A percentile compares a stretch with the other conserved stretches of the same genome.
Evolutionary conservation across 805 yeast genomes (phyloP).

Genomic region (Candida krabiensis): DNA sequence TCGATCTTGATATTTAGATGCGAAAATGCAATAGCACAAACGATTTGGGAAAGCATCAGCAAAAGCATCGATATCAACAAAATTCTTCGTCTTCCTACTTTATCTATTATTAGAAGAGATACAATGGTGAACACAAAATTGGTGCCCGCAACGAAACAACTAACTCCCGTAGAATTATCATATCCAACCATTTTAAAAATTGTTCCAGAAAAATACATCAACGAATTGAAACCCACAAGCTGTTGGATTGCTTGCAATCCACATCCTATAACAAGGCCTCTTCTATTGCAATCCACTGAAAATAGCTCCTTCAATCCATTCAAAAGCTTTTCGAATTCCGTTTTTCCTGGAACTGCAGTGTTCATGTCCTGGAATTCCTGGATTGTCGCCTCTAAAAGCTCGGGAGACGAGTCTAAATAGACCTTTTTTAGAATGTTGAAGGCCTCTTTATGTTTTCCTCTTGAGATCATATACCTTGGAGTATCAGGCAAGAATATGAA

Average conservation of each 20-base stretch:
- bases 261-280: conserved; percentile 55
- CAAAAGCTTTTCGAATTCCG: conserved; percentile 21
- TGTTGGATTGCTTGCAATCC: conserved; percentile 60
- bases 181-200: conserved; percentile 55
- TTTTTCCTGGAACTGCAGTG: conserved; percentile 32
- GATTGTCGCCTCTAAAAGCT: conserved; percentile 41
- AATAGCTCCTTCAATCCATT: conserved; percentile 44
- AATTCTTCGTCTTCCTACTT: conserved; percentile 51
- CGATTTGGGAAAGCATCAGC: conserved; percentile 42
- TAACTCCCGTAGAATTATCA: conserved; percentile 51
- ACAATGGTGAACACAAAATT: conserved; percentile 52
- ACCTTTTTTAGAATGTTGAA: conserved; percentile 38
- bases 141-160: conserved; percentile 55
- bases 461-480: conserved; percentile 51
- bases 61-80: conserved; percentile 47
- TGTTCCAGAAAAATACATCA: conserved; percentile 57
- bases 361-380: conserved; percentile 38
- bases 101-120: conserved; percentile 49
- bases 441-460: conserved; percentile 41
- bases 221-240: conserved; percentile 56
- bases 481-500: conserved; percentile 54
- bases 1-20: conserved; percentile 39
- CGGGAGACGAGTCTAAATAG: conserved; percentile 38
- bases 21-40: conserved; percentile 54
- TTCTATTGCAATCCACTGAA: conserved; percentile 42